phyloP scores from a whole-genome alignment of 768 basidiomycete species.

The Russula compacta region DNA sequence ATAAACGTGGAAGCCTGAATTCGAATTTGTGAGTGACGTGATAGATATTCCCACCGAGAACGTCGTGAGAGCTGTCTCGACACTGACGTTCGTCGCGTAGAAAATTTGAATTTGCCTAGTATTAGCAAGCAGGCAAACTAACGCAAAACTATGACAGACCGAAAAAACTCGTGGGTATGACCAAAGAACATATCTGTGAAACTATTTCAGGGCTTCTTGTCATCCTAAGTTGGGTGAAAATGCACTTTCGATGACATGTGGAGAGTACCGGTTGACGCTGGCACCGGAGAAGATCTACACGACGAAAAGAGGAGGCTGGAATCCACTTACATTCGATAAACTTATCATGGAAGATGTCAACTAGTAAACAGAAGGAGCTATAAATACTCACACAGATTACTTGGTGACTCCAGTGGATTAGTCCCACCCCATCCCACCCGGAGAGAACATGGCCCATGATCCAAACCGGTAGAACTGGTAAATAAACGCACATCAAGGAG shows the following conservation, averaged over 20 bases:
- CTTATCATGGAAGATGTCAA: constrained; percentile 21
- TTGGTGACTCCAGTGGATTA: constrained; percentile 54
- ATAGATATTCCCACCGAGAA: constrained; percentile 61
- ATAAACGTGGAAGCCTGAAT: constrained; percentile 67
- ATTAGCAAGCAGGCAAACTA: neutral
- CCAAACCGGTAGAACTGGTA: constrained; percentile 32
- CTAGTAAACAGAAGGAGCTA: neutral
- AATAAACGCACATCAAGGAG: neutral
- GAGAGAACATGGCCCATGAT: constrained; percentile 47
- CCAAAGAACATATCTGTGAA: constrained; percentile 61
- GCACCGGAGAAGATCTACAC: neutral
- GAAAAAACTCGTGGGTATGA: constrained; percentile 65
- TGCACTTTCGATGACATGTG: constrained; percentile 68
- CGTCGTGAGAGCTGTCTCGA: constrained; percentile 44
- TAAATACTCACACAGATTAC: constrained; percentile 46
- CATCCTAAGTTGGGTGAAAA: constrained; percentile 18
- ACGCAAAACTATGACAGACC: constrained; percentile 27
- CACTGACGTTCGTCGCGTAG: constrained; percentile 53
- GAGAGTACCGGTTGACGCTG: constrained; percentile 69
- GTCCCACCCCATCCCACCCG: constrained; percentile 78
- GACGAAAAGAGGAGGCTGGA: neutral
- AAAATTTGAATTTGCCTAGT: constrained; percentile 39
- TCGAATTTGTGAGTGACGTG: constrained; percentile 60
- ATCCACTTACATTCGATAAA: constrained; percentile 39
- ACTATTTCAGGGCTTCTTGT: neutral